phyloP scores from a whole-genome alignment of 345 rosid genomes.

The Camelina laxa region DNA sequence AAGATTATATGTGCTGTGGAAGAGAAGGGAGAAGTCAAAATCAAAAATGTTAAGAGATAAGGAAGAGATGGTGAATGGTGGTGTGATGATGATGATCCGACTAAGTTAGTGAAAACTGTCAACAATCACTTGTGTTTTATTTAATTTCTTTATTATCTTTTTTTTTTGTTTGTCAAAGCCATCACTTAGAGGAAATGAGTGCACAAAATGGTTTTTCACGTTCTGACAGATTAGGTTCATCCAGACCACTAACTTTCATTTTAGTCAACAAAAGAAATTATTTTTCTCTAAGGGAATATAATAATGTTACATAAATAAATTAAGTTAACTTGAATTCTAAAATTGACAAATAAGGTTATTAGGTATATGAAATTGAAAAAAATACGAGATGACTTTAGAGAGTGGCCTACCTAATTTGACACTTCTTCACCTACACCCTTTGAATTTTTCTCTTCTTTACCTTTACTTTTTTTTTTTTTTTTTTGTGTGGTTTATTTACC shows the following conservation, averaged over 20 bases:
- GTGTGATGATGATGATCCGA: conserved; percentile 36
- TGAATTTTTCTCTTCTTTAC: conserved; percentile 33
- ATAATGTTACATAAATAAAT: background rate
- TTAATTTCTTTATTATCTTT: conserved; percentile 17
- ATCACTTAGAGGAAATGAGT: conserved; percentile 24
- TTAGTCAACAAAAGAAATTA: conserved; percentile 14
- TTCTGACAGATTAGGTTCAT: conserved; percentile 39
- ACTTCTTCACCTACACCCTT: conserved; percentile 46
- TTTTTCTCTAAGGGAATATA: background rate
- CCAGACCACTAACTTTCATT: conserved; percentile 39
- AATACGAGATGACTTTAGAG: conserved; percentile 22
- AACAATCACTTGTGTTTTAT: conserved; percentile 33
- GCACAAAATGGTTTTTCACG: conserved; percentile 25
- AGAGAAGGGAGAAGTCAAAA: conserved; percentile 21
- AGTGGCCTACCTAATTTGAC: conserved; percentile 46
- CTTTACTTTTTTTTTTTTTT: background rate
- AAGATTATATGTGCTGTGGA: background rate
- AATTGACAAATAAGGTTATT: conserved; percentile 11
- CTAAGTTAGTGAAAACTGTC: conserved; percentile 39
- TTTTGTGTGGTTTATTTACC: no score
- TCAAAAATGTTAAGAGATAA: background rate
- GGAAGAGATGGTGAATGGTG: conserved; percentile 37
- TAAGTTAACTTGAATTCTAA: background rate
- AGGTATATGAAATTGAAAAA: conserved; percentile 14
- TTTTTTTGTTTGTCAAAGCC: conserved; percentile 32